Evolutionary conservation across 495 filamentous ascomycete genomes (phyloP).

Genomic region (Hyaloscypha variabilis): DNA sequence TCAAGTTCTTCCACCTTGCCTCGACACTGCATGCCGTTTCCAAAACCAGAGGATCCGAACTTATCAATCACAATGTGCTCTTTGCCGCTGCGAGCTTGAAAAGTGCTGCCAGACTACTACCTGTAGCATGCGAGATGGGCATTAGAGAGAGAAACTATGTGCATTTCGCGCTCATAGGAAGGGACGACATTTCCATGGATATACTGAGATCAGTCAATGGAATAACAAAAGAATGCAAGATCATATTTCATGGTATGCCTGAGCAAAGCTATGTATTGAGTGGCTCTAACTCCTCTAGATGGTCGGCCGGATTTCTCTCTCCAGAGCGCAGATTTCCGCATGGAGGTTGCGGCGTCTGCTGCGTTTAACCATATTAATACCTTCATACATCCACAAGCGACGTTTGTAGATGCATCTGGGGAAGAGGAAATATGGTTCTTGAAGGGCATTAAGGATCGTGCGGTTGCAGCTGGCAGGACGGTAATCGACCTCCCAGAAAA

Average conservation of each 20-base stretch:
- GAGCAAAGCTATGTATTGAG: background rate
- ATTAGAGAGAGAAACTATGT: constrained; percentile 46
- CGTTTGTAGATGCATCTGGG: constrained; percentile 47
- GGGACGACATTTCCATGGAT: constrained; percentile 54
- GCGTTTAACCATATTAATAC: constrained; percentile 47
- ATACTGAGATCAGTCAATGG: constrained; percentile 54
- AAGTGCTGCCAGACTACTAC: constrained; percentile 52
- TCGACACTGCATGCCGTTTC: constrained; percentile 47
- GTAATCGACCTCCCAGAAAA: constrained; percentile 70
- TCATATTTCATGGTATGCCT: constrained; percentile 55
- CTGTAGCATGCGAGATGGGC: constrained; percentile 58
- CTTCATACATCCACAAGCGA: constrained; percentile 51
- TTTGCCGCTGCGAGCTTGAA: constrained; percentile 54
- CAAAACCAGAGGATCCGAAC: constrained; percentile 35
- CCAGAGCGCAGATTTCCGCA: constrained; percentile 50
- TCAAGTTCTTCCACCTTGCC: constrained; percentile 57
- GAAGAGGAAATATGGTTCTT: constrained; percentile 46
- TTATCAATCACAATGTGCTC: constrained; percentile 38
- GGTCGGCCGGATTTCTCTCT: constrained; percentile 49
- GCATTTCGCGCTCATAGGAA: constrained; percentile 57
- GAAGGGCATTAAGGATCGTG: constrained; percentile 25
- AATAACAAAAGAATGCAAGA: constrained; percentile 47
- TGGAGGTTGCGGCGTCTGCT: constrained; percentile 49
- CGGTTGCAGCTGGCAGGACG: constrained; percentile 22
- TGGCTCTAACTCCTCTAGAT: constrained; percentile 39